A percentile compares a stretch with the other conserved stretches of the same genome.
Evolutionary conservation across 176 grass and related monocot genomes (phyloP).

Genomic region (Aegilops sharonensis): DNA sequence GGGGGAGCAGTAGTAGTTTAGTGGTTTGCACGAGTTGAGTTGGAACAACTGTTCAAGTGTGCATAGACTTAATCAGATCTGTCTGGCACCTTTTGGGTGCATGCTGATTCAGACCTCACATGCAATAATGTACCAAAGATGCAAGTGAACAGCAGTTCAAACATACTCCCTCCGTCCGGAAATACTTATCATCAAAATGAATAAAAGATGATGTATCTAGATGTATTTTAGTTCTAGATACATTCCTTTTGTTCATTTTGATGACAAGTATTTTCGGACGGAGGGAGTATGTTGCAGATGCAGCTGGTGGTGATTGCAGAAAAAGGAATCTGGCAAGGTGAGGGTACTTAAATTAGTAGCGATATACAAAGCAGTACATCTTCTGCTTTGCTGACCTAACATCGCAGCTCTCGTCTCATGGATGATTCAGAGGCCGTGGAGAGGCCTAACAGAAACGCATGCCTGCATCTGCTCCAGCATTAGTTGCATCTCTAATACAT

Average conservation of each 20-base stretch:
- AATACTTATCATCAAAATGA: no score
- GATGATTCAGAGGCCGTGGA: slow-evolving; percentile 32
- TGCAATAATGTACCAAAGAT: neutral
- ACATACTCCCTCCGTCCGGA: neutral
- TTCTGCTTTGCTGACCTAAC: slow-evolving; percentile 38
- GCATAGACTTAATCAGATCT: slow-evolving; percentile 42
- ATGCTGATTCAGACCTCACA: slow-evolving; percentile 45
- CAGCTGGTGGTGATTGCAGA: slow-evolving; percentile 19
- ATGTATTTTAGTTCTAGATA: no score
- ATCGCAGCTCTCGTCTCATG: neutral
- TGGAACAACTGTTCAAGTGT: slow-evolving; percentile 36
- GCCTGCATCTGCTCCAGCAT: slow-evolving; percentile 49
- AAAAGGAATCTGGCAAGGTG: slow-evolving; percentile 3
- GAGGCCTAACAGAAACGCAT: slow-evolving; percentile 33
- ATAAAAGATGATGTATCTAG: no score
- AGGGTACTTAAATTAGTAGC: neutral
- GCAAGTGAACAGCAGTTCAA: slow-evolving; percentile 31
- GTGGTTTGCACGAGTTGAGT: slow-evolving; percentile 45
- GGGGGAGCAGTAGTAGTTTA: slow-evolving; percentile 35
- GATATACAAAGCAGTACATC: neutral
- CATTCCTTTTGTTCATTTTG: no score
- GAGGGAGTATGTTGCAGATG: neutral
- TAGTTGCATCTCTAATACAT: neutral
- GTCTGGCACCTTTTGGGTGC: slow-evolving; percentile 30
- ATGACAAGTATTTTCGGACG: no score